A percentile compares a stretch with the other conserved stretches of the same genome.
phyloP scores from a whole-genome alignment of 148 eudicot species.

The Rhododendron kiyosumense region DNA sequence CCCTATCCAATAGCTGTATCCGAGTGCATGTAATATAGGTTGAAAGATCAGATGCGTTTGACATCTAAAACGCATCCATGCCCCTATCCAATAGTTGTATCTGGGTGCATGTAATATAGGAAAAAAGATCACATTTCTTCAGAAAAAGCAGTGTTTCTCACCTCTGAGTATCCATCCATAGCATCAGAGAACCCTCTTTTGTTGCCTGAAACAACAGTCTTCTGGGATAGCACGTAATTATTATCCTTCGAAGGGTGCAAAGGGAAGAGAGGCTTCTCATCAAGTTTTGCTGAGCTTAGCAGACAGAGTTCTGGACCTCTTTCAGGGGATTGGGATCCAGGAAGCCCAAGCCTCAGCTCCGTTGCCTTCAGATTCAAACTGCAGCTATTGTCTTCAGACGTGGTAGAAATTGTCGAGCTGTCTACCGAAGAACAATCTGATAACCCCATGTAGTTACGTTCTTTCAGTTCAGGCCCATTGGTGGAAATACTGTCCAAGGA shows the following conservation, averaged over 20 bases:
- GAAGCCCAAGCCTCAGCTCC: conserved; percentile 60
- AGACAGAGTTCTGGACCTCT: conserved; percentile 26
- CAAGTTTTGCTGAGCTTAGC: conserved; percentile 22
- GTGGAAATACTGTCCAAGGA: conserved; percentile 19
- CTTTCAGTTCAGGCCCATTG: conserved; percentile 24
- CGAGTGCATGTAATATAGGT: background rate
- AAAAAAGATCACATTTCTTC: background rate
- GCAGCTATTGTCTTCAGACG: conserved; percentile 26
- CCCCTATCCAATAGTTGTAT: background rate
- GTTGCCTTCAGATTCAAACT: conserved; percentile 55
- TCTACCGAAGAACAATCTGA: conserved; percentile 53
- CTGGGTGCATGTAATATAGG: background rate
- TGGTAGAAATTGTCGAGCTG: conserved; percentile 34
- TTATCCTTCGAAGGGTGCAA: conserved; percentile 33
- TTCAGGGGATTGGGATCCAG: conserved; percentile 51
- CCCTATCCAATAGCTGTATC: background rate
- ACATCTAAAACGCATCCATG: background rate
- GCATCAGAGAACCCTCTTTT: conserved; percentile 59
- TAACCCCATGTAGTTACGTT: conserved; percentile 44
- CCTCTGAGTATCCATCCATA: conserved; percentile 34
- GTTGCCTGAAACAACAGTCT: conserved; percentile 37
- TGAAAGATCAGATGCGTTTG: background rate
- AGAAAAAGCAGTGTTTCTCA: conserved; percentile 10
- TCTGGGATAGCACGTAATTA: conserved; percentile 21
- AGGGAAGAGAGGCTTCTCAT: conserved; percentile 50